Base-by-base conservation (phyloP, 176 grass and related monocot species). In the Musa troglodytarum region DNA sequence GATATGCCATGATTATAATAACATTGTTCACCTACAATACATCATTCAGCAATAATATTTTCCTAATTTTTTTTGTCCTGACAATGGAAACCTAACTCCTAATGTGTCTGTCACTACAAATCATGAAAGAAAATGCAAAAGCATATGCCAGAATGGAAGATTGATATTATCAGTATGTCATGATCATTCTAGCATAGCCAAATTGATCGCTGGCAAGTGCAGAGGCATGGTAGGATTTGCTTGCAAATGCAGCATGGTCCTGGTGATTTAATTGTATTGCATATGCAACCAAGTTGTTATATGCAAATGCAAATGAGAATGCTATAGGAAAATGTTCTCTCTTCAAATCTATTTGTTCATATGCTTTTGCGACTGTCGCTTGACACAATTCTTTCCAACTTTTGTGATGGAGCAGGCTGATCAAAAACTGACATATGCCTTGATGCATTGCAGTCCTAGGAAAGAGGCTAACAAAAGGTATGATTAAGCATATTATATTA, bases 341-440 rank as follows among this genome's bases (percentile, higher is more conserved):
- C 3, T 26, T 25, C 8, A 52, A 11, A 49, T 21, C 17, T 51
- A 51, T 71, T 15, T 49, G 9, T 21, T 2, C 68, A 20, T 4
- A 16, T 20, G 14, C 11, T 71, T 11, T 11, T 7, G 17, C 8
- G 17, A 62, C 20, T 62, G 7, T 19, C 17, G 68, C 8, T 71
- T 51, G 68, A 71, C 19, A 88, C 74, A 78, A 20, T 63, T 81
- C 17, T 11, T 83, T 85, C 70, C 20, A 63, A 61, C 4, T 74
- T 52, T 68, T 86, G 63, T 71, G 81, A 79, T 84, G 50, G 73
- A 83, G 78, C 82, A 92, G 91, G 95, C 95, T 54, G 88, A 99
- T 78, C 86, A 94, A 78, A 99, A 99, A 65, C 83, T 99, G 56
- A 99, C 88, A 54, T 99, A 94, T 86, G 90, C 91, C 63, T 79